Conservation (phyloP, 257 asterid genomes). For the Solanum bulbocastanum region DNA sequence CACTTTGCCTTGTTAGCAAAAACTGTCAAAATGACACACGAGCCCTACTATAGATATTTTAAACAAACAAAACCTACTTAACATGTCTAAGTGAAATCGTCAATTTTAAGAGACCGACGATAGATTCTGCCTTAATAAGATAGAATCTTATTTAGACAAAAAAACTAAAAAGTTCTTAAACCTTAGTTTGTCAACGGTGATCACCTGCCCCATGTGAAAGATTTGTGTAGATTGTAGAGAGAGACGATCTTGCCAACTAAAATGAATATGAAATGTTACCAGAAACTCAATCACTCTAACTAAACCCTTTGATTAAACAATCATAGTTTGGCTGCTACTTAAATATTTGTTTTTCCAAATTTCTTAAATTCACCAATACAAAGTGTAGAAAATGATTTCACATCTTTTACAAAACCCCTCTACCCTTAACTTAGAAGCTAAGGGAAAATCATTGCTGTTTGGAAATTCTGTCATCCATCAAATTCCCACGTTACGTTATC, state of each 20-base stretch:
- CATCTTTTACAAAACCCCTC: constrained; percentile 11
- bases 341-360: background rate
- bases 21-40: background rate
- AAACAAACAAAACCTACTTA: background rate
- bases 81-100: background rate
- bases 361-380: background rate
- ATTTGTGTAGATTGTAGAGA: background rate
- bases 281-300: constrained; percentile 7
- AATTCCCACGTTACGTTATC: background rate
- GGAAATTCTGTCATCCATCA: background rate
- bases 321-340: background rate
- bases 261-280: constrained; percentile 14
- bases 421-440: constrained; percentile 27
- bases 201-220: constrained; percentile 8
- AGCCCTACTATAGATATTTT: background rate
- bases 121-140: background rate
- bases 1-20: background rate
- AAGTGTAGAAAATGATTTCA: constrained; percentile 18
- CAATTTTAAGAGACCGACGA: background rate
- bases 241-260: constrained; percentile 7
- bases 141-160: background rate
- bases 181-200: background rate
- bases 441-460: constrained; percentile 13
- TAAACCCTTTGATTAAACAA: constrained; percentile 1
- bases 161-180: background rate